A percentile compares a stretch with the other conserved stretches of the same genome.
These are phyloP conservation scores for Rhododendron mucronatum DNA, from an alignment of 148 eudicot genomes.

Conservation along the genomic window DNA sequence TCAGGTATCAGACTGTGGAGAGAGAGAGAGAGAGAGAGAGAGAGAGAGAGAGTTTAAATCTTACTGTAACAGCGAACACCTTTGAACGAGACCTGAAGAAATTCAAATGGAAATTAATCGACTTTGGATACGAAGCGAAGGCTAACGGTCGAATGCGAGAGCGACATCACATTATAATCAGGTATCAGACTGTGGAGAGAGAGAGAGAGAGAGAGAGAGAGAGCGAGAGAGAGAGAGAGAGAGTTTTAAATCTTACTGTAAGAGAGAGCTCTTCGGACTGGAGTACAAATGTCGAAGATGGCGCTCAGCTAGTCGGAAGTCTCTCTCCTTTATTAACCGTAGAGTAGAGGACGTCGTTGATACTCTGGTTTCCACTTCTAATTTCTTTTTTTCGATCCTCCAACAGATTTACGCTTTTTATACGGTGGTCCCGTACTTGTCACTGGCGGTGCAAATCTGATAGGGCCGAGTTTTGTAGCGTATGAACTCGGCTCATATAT, in stretches of 20 bases:
- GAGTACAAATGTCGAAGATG: background rate
- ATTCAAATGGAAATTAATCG: background rate
- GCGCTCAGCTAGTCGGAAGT: background rate
- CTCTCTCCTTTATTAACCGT: background rate
- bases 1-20: background rate
- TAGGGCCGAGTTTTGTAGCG: no score
- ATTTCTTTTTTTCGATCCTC: background rate
- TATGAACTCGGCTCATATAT: no score
- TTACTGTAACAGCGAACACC: background rate
- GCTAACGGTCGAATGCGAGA: background rate
- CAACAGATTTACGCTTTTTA: background rate
- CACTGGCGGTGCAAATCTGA: no score
- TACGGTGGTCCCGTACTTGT: background rate
- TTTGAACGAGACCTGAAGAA: background rate
- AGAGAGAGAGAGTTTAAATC: background rate
- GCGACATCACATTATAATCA: background rate
- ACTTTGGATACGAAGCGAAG: background rate
- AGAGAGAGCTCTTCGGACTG: background rate
- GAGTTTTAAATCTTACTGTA: background rate
- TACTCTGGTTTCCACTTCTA: background rate
- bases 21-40: background rate
- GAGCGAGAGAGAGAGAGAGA: background rate
- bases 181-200: background rate
- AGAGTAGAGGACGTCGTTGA: background rate
- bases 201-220: background rate